Evolutionary conservation across 495 filamentous ascomycete genomes (phyloP), one percentile per base, ranked within the genome.

Genomic region (Tuber melanosporum): DNA sequence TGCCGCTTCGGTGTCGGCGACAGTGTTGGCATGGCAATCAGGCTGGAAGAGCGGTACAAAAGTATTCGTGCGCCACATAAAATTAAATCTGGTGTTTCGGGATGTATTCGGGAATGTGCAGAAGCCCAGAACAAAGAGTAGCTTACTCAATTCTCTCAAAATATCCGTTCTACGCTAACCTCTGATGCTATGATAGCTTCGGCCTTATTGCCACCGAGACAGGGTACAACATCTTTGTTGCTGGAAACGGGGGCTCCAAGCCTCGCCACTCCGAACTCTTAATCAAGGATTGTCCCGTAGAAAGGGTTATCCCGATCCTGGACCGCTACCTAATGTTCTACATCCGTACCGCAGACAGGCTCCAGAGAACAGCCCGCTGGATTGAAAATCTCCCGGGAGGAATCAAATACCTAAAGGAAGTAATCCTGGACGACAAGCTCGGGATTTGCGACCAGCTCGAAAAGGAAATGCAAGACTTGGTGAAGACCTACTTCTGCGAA

Each of bases 271-370:
- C 90, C 2, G 93, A 97, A 79, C 87, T 97, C n/a, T 89, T 98
- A 1, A 92, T 93, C 62, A 97, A 94, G 82, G 94, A 98, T 84
- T 94, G 97, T 0, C 90, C 94, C 0, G 89, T 93, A 0, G 91
- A 94, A 73, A 91, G 96, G 82, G 90, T 97, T 41, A 86, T 97
- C 39, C 92, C 93, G 17, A 92, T 97, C 49, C 86, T 98, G 0
- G 95, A 98, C 84, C 91, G 95, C 43, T 98, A 97, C 84, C 87
- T 97, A 17, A 93, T 94, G 86, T 97, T 98, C 87, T 97, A 98
- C 86, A 97, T 98, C 83, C 92, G 94, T 77, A 97, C 95, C 0
- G 95, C 94, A 66, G 95, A 98, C 86, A 96, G 94, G 83, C 90
- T 98, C 2, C 94, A 97, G 84, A 90, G 95, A 69, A 98, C 95